These are phyloP conservation scores for Lactifluus hygrophoroides DNA, from an alignment of 768 basidiomycete genomes.

Conservation along the genomic window DNA sequence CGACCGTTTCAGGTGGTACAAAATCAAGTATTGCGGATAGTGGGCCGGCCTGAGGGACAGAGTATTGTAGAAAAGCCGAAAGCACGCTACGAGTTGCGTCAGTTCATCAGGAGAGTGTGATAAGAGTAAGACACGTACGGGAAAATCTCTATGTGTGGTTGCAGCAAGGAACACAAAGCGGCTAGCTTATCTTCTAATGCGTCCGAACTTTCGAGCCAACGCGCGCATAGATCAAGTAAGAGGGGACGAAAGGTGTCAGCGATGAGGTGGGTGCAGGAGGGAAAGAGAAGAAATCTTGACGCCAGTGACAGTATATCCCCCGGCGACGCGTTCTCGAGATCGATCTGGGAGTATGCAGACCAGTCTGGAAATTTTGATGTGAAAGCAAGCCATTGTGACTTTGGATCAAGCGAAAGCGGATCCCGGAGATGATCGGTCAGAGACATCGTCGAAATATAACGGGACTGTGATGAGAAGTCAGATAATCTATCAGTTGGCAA, in stretches of 20 bases:
- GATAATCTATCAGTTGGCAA: too few relatives aligned
- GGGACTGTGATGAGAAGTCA: background rate
- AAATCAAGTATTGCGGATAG: slow-evolving; percentile 34
- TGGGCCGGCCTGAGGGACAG: slow-evolving; percentile 43
- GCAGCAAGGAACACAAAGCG: slow-evolving; percentile 55
- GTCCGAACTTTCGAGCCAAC: slow-evolving; percentile 61
- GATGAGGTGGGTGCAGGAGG: slow-evolving; percentile 55
- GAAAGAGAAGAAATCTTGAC: slow-evolving; percentile 50
- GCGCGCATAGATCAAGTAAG: slow-evolving; percentile 66
- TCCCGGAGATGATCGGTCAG: background rate
- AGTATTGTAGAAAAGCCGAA: slow-evolving; percentile 38
- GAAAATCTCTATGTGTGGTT: slow-evolving; percentile 63
- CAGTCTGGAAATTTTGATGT: background rate
- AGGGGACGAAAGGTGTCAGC: slow-evolving; percentile 68
- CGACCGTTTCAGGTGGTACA: slow-evolving; percentile 27
- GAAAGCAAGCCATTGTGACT: slow-evolving; percentile 7
- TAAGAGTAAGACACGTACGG: slow-evolving; percentile 40
- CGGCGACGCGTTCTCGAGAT: background rate
- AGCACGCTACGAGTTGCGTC: slow-evolving; percentile 40
- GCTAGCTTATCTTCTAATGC: slow-evolving; percentile 43
- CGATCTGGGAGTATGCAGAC: background rate
- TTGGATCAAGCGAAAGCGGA: slow-evolving; percentile 9
- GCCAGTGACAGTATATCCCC: slow-evolving; percentile 30
- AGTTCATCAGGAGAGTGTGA: slow-evolving; percentile 12
- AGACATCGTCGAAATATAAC: background rate